Conservation (phyloP, 2,329 filamentous ascomycete species). For the Colletotrichum salicis region DNA sequence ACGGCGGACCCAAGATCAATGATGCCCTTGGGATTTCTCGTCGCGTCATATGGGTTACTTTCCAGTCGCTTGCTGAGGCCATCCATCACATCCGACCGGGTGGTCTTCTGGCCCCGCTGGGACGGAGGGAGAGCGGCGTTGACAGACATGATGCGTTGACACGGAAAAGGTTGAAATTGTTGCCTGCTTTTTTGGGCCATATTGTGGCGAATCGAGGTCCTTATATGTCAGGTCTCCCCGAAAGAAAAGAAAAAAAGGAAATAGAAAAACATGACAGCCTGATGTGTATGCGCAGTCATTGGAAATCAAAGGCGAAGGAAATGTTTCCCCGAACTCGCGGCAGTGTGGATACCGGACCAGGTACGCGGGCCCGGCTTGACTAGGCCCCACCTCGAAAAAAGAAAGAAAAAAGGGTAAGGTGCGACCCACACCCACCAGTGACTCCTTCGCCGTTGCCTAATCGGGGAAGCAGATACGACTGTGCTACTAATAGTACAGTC, state of each 20-base stretch:
- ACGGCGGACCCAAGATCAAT: constrained; percentile 21
- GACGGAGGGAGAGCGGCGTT: neutral
- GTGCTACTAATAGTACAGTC: neutral
- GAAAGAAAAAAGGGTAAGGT: neutral
- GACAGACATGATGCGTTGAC: neutral
- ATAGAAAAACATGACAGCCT: neutral
- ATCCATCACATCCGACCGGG: neutral
- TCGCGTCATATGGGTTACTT: neutral
- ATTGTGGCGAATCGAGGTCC: neutral
- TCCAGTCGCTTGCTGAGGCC: neutral
- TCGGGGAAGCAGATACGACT: constrained; percentile 24
- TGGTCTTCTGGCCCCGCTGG: neutral
- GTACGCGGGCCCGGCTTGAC: neutral
- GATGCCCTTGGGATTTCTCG: constrained; percentile 12
- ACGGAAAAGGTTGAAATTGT: neutral
- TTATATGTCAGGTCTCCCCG: neutral
- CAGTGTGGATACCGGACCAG: neutral
- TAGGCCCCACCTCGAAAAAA: neutral
- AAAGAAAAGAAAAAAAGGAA: too few species aligned
- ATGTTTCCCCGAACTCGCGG: neutral
- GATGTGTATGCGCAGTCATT: neutral
- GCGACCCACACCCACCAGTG: neutral
- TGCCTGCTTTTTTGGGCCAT: neutral
- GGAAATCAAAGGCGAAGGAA: neutral
- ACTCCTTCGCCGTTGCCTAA: constrained; percentile 6